A percentile compares a stretch with the other conserved stretches of the same genome.
Conservation (phyloP, 805 yeast genomes). For the Barnettozyma californica region DNA sequence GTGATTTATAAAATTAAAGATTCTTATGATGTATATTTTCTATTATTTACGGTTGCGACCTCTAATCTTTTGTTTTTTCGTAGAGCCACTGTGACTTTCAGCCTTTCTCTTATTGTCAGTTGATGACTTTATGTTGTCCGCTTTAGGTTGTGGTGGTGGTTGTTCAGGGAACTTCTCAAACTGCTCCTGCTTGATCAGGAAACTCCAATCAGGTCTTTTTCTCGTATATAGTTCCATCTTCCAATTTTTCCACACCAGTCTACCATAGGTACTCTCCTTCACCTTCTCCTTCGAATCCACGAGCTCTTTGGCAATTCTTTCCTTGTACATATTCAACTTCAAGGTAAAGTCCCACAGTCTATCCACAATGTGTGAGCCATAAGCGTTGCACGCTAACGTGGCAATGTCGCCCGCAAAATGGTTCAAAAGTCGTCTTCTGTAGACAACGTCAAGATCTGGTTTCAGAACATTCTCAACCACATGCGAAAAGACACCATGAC, state of each 20-base stretch:
- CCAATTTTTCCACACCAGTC: slow-evolving; percentile 95
- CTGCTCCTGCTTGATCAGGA: slow-evolving; percentile 48
- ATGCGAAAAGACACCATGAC: slow-evolving; percentile 88
- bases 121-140: background rate
- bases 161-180: slow-evolving; percentile 34
- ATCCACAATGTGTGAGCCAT: slow-evolving; percentile 89
- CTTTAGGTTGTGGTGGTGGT: slow-evolving; percentile 28
- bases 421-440: slow-evolving; percentile 67
- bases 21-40: background rate
- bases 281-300: slow-evolving; percentile 55
- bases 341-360: slow-evolving; percentile 75
- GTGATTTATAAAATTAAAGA: slow-evolving; percentile 25
- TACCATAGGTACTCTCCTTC: slow-evolving; percentile 83
- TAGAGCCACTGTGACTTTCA: background rate
- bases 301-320: slow-evolving; percentile 71
- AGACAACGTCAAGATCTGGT: slow-evolving; percentile 43
- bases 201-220: slow-evolving; percentile 81
- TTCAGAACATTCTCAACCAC: slow-evolving; percentile 67
- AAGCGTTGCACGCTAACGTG: slow-evolving; percentile 71
- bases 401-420: slow-evolving; percentile 50
- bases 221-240: slow-evolving; percentile 71
- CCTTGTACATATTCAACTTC: slow-evolving; percentile 77
- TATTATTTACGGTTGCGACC: slow-evolving; percentile 24
- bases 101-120: slow-evolving; percentile 16
- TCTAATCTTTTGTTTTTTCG: slow-evolving; percentile 24